These are phyloP conservation scores for Vigna unguiculata DNA, from an alignment of 306 rosid species.

Conservation along the genomic window DNA sequence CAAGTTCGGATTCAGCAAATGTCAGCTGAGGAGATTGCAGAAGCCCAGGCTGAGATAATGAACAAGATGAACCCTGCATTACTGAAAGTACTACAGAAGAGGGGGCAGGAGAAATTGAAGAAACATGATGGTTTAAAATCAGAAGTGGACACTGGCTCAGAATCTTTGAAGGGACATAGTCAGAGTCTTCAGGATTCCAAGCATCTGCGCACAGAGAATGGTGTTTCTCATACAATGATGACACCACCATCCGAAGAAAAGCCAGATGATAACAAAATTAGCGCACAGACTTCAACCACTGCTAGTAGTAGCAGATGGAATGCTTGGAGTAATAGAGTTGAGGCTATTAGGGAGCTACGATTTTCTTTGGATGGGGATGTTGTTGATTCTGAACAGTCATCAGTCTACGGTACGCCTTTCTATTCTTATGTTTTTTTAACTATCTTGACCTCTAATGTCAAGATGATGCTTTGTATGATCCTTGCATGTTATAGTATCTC, in stretches of 20 bases:
- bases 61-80: slow-evolving; percentile 72
- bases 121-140: slow-evolving; percentile 42
- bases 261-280: slow-evolving; percentile 43
- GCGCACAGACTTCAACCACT: slow-evolving; percentile 44
- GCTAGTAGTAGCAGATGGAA: slow-evolving; percentile 69
- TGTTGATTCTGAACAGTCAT: slow-evolving; percentile 50
- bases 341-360: slow-evolving; percentile 69
- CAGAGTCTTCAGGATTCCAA: slow-evolving; percentile 49
- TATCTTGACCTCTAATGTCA: slow-evolving; percentile 33
- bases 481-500: slow-evolving; percentile 18
- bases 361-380: slow-evolving; percentile 82
- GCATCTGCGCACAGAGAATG: slow-evolving; percentile 41
- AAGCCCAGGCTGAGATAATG: slow-evolving; percentile 81
- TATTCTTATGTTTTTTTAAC: slow-evolving; percentile 3
- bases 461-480: slow-evolving; percentile 24
- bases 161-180: slow-evolving; percentile 43
- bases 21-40: slow-evolving; percentile 77
- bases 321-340: slow-evolving; percentile 90
- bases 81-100: slow-evolving; percentile 63
- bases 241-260: slow-evolving; percentile 40
- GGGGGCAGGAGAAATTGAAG: slow-evolving; percentile 72
- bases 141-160: slow-evolving; percentile 43
- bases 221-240: slow-evolving; percentile 33
- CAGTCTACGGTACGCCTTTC: slow-evolving; percentile 59
- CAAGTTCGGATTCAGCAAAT: slow-evolving; percentile 63